These are phyloP conservation scores for Raphanus sativus DNA, from an alignment of 345 rosid genomes.

Conservation along the genomic window DNA sequence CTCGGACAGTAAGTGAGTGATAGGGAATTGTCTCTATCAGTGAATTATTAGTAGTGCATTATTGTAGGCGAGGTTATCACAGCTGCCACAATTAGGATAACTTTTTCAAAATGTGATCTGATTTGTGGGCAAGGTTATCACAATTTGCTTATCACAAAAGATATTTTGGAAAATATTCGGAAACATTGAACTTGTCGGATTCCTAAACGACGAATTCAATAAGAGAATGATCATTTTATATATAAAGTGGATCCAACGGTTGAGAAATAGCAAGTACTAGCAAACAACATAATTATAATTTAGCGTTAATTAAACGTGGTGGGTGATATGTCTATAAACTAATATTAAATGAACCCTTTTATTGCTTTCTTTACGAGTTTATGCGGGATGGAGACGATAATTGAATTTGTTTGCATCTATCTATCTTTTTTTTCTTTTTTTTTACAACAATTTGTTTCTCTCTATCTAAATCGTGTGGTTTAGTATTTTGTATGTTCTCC, in stretches of 20 bases:
- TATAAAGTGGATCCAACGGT: conserved; percentile 1
- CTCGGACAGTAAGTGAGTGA: conserved; percentile 1
- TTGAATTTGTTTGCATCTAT: not conserved
- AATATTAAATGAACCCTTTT: not conserved
- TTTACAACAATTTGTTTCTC: not conserved
- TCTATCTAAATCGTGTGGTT: not conserved
- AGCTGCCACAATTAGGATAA: not conserved
- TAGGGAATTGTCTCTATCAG: conserved; percentile 9
- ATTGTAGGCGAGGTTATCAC: conserved; percentile 6
- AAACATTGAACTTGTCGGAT: conserved; percentile 10
- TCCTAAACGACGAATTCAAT: conserved; percentile 10
- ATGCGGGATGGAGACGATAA: not conserved
- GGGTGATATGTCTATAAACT: not conserved
- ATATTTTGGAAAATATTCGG: not conserved
- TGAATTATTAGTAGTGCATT: not conserved
- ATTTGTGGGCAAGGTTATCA: conserved; percentile 31
- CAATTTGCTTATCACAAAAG: conserved; percentile 30
- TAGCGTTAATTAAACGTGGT: conserved; percentile 6
- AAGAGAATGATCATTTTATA: not conserved
- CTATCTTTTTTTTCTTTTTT: too few species aligned
- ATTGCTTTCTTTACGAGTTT: not conserved
- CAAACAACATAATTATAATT: not conserved
- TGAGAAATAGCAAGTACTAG: not conserved
- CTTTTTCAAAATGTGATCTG: conserved; percentile 18
- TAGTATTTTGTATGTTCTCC: not conserved